A percentile compares a stretch with the other conserved stretches of the same genome.
These are phyloP conservation scores for Cercospora canescens DNA, from an alignment of 2,329 filamentous ascomycete species.

Conservation along the genomic window DNA sequence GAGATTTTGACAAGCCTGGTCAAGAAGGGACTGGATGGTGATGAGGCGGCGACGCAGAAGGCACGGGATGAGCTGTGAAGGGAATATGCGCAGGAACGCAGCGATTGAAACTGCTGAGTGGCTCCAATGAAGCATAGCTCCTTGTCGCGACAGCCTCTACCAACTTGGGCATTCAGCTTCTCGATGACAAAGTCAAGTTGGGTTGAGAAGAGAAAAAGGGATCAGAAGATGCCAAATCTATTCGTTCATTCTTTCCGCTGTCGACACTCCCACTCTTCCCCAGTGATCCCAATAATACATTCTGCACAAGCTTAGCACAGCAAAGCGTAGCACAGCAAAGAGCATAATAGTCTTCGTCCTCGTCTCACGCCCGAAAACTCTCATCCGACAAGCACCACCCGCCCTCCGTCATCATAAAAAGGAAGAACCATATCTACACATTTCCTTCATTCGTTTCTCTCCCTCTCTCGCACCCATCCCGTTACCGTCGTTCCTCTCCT, in stretches of 20 bases:
- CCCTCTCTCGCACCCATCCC: background rate
- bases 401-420: background rate
- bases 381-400: background rate
- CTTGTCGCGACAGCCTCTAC: background rate
- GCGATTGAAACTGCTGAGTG: background rate
- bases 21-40: constrained; percentile 52
- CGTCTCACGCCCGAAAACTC: background rate
- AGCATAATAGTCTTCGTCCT: background rate
- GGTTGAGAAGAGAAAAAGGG: background rate
- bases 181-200: background rate
- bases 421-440: constrained; percentile 1
- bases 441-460: background rate
- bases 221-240: background rate
- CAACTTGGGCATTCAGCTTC: background rate
- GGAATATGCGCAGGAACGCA: background rate
- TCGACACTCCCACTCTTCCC: background rate
- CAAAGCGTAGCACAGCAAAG: background rate
- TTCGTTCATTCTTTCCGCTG: background rate
- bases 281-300: background rate
- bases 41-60: constrained; percentile 18
- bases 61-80: constrained; percentile 17
- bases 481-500: background rate
- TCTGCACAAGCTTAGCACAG: background rate
- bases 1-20: constrained; percentile 81
- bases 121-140: background rate